These are phyloP conservation scores for Hydrangea macrophylla DNA, from an alignment of 148 eudicot genomes.

Conservation along the genomic window DNA sequence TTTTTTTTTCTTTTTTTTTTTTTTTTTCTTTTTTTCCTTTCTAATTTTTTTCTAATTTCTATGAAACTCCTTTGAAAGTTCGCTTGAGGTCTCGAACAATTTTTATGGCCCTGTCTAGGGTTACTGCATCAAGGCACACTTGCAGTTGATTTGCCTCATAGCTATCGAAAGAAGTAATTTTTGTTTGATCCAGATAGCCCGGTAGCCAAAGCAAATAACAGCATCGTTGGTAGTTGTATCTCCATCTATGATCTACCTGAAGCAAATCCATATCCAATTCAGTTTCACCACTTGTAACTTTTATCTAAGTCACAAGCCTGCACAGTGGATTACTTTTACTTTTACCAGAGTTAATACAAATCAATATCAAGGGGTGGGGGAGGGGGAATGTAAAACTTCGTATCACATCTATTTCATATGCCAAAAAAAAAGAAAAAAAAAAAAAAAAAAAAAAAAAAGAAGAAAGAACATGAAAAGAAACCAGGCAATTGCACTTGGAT, in stretches of 20 bases:
- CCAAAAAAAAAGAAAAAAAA: no score
- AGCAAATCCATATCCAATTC: slow-evolving; percentile 11
- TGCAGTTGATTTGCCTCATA: slow-evolving; percentile 80
- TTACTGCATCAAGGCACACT: slow-evolving; percentile 90
- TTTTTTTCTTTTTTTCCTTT: no score
- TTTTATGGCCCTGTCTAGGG: no score
- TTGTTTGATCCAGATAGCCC: slow-evolving; percentile 73
- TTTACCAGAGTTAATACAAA: background rate
- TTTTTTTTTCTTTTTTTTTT: no score
- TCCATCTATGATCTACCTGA: slow-evolving; percentile 99
- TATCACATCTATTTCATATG: no score
- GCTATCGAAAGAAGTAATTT: slow-evolving; percentile 53
- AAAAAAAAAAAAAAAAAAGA: no score
- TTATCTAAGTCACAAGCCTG: background rate
- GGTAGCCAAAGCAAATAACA: slow-evolving; percentile 95
- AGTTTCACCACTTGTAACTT: background rate
- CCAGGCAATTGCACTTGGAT: background rate
- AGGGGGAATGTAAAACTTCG: no score
- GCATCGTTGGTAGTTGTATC: slow-evolving; percentile 97
- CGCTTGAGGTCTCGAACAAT: no score
- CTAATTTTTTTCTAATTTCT: no score
- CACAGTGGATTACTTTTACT: background rate
- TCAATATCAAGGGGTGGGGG: no score
- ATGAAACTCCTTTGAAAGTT: no score
- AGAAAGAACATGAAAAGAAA: background rate